Conservation (phyloP, 1,139 yeast genomes). For the Sugiyamaella castrensis region DNA sequence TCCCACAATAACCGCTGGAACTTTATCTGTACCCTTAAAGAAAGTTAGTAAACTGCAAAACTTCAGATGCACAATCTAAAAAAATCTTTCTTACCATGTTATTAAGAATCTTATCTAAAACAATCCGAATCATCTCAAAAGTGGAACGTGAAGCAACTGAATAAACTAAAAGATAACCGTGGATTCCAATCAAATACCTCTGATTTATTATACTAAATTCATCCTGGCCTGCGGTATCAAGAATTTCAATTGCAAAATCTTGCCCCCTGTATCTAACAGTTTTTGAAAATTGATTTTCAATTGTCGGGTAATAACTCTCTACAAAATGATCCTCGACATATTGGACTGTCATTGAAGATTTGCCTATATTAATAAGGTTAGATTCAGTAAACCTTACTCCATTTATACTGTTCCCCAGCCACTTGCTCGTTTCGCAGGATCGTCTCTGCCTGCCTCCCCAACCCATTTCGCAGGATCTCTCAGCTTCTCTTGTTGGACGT, state of each 20-base stretch:
- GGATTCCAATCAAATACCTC: constrained; percentile 75
- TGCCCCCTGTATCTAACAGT: constrained; percentile 66
- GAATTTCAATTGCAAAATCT: constrained; percentile 64
- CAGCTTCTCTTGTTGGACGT: too few species aligned
- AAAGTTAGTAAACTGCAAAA: constrained; percentile 4
- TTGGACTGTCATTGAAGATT: constrained; percentile 82
- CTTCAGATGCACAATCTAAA: neutral
- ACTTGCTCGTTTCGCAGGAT: too few species aligned
- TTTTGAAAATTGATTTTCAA: constrained; percentile 81
- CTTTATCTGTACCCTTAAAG: constrained; percentile 53
- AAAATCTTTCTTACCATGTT: constrained; percentile 46
- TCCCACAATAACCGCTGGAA: constrained; percentile 81
- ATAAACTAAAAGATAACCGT: constrained; percentile 79
- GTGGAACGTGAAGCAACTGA: constrained; percentile 77
- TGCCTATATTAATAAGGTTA: constrained; percentile 40
- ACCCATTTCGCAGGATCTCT: too few species aligned
- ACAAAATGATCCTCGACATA: constrained; percentile 87
- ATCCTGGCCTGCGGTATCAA: constrained; percentile 89
- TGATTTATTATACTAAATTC: constrained; percentile 80
- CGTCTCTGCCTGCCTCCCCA: too few species aligned
- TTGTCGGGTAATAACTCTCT: constrained; percentile 87
- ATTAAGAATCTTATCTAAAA: constrained; percentile 79
- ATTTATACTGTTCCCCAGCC: too few species aligned
- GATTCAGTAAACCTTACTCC: neutral
- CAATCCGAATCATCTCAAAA: constrained; percentile 70